phyloP scores from a whole-genome alignment of 352 stramenopile genomes.

The Globisporangium okanoganense region DNA sequence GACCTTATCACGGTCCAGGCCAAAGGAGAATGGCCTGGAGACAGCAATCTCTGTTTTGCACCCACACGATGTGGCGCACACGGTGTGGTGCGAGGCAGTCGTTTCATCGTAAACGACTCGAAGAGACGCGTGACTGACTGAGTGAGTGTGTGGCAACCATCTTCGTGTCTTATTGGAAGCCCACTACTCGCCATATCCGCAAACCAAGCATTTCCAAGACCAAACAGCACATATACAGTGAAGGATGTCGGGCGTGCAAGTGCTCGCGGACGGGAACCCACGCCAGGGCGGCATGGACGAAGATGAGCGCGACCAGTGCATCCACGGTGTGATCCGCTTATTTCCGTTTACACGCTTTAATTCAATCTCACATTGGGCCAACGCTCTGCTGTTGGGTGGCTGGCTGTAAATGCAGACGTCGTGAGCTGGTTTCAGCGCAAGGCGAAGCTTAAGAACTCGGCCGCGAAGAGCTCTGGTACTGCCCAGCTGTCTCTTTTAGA shows the following conservation, averaged over 20 bases:
- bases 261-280: slow-evolving; percentile 66
- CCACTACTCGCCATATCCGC: too few relatives aligned
- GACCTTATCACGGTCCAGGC: too few relatives aligned
- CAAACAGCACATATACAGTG: too few relatives aligned
- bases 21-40: too few relatives aligned
- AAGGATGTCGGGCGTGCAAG: slow-evolving; percentile 70
- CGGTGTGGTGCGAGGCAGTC: too few relatives aligned
- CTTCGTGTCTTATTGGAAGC: too few relatives aligned
- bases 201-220: too few relatives aligned
- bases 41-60: too few relatives aligned
- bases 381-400: background rate
- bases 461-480: slow-evolving; percentile 45
- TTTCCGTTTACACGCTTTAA: background rate
- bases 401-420: slow-evolving; percentile 38
- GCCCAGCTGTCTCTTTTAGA: background rate
- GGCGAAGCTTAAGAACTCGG: slow-evolving; percentile 40
- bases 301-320: slow-evolving; percentile 77
- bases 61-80: too few relatives aligned
- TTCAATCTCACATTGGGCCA: background rate
- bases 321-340: slow-evolving; percentile 36
- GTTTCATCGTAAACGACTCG: too few relatives aligned
- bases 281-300: slow-evolving; percentile 76
- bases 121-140: too few relatives aligned
- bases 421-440: slow-evolving; percentile 86
- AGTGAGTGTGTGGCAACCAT: too few relatives aligned